Evolutionary conservation across 2,329 filamentous ascomycete species (phyloP).

Genomic region (Paecilomyces sp.): DNA sequence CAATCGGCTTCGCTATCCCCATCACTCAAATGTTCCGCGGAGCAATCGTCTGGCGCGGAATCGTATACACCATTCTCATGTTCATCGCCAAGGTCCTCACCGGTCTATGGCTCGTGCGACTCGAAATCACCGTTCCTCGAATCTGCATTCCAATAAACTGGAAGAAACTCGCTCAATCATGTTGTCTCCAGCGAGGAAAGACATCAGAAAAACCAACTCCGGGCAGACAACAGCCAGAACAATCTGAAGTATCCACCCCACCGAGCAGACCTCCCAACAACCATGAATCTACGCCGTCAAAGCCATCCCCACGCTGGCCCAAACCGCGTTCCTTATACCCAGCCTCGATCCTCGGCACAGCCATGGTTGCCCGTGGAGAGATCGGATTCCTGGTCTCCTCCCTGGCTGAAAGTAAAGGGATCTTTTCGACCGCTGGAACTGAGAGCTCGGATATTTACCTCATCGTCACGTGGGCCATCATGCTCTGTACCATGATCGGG

Average conservation of each 20-base stretch:
- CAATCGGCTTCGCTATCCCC: slow-evolving; percentile 71
- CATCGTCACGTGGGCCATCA: slow-evolving; percentile 49
- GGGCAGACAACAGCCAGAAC: background rate
- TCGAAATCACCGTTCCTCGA: slow-evolving; percentile 8
- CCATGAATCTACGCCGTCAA: background rate
- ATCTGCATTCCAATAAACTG: slow-evolving; percentile 1
- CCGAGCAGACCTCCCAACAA: background rate
- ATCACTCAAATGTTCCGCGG: slow-evolving; percentile 62
- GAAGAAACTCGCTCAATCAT: background rate
- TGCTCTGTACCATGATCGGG: slow-evolving; percentile 48
- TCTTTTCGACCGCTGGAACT: slow-evolving; percentile 27
- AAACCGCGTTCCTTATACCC: slow-evolving; percentile 61
- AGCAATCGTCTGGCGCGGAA: slow-evolving; percentile 60
- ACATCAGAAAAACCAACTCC: background rate
- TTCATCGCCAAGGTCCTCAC: slow-evolving; percentile 52
- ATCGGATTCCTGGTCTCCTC: slow-evolving; percentile 72
- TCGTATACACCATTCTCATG: slow-evolving; percentile 70
- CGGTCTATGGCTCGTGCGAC: slow-evolving; percentile 51
- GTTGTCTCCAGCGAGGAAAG: background rate
- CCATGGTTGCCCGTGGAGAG: slow-evolving; percentile 73
- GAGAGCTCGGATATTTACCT: slow-evolving; percentile 41
- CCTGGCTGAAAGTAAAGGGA: slow-evolving; percentile 51
- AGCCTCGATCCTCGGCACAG: slow-evolving; percentile 56
- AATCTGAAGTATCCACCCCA: background rate
- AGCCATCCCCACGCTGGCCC: slow-evolving; percentile 5